Conservation (phyloP, 78 protist genomes). For the Dictyostelium capitatum region DNA sequence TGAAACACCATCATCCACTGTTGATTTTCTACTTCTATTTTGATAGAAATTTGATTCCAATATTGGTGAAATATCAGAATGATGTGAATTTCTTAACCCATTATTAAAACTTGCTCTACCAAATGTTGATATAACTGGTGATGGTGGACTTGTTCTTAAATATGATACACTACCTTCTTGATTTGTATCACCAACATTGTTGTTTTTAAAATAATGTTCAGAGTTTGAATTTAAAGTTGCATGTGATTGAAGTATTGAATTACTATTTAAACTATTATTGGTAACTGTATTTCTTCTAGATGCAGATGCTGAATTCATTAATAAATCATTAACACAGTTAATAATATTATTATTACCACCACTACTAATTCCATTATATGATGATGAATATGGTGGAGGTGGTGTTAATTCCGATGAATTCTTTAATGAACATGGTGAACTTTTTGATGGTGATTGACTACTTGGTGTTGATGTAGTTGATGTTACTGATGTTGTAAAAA, state of each 20-base stretch:
- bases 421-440: background rate
- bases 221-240: no score
- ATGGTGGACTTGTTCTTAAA: constrained; percentile 36
- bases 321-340: no score
- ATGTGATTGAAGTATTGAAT: no score
- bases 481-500: constrained; percentile 2
- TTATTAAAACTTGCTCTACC: constrained; percentile 5
- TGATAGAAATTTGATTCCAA: background rate
- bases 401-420: background rate
- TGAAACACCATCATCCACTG: background rate
- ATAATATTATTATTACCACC: no score
- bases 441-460: background rate
- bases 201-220: no score
- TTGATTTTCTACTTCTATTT: background rate
- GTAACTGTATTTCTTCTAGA: no score
- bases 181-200: no score
- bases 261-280: no score
- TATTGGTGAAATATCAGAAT: constrained; percentile 3
- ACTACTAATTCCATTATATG: no score
- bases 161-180: background rate
- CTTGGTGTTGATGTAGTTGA: background rate
- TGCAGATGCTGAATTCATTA: no score
- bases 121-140: constrained; percentile 65
- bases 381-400: background rate
- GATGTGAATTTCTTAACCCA: background rate